Evolutionary conservation across 192 early-diverging fungal genomes (phyloP), one percentile per base, ranked within the genome.

Genomic region (Coemansia sp.): DNA sequence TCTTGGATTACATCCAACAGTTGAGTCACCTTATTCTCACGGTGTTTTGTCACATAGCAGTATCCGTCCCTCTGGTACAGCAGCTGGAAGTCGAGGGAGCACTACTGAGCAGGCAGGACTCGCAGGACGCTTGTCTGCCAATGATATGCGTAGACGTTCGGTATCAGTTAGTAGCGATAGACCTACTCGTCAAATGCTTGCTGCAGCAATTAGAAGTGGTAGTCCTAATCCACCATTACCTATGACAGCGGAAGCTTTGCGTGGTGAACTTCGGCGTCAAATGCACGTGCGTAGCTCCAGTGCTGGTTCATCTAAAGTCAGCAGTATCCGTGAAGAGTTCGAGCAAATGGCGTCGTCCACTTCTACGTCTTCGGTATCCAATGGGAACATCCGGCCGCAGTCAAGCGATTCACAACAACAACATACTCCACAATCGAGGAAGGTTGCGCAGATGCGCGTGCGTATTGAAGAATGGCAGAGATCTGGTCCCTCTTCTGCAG

Each of bases 401-500:
- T 51, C 27, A 11, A 8, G 55, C 54, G 36, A 17, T 27, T 30
- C 53, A 11, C 14, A 55, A 32, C 29, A 11, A 25, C 27, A 23
- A 50, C 32, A 14, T 63, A 74, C 77, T 24, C 72, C 77, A 0
- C 59, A 67, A 14, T 80, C 78, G 42, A 70, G 55, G 33, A 71
- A 75, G 30, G 78, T 75, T n/a, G 72, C 78, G 0, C 63, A 71
- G 58, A 73, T 81, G 20, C 66, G 78, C 20, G 78, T 76, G 57
- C 72, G 73, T 30, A 81, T 81, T 50, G 74, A 75, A 56, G 78
- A 81, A 50, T 81, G 78, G 78, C 78, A 76, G 67, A 70, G 70
- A 20, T 57, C 68, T 29, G 74, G 71, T 39, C 32, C 62, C 9
- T 20, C 57, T 20, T 23, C 42, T 51, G 51, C 46, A 2, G 42